Conservation (phyloP, 2,329 filamentous ascomycete genomes). For the Epichloe hybrida region DNA sequence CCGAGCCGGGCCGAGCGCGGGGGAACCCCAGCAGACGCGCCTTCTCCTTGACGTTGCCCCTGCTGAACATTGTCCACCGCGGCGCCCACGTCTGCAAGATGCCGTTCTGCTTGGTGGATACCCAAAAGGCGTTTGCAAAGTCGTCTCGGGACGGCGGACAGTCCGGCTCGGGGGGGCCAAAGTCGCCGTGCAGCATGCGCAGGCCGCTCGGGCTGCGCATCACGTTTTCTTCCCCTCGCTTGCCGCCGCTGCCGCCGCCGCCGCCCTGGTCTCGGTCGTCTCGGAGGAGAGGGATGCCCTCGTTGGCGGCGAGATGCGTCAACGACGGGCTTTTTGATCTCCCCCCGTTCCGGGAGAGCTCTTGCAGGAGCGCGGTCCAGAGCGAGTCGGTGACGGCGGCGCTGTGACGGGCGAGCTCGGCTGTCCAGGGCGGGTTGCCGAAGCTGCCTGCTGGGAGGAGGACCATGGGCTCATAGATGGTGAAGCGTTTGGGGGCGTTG, state of each 20-base stretch:
- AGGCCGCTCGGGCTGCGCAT: constrained; percentile 62
- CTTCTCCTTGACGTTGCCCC: constrained; percentile 85
- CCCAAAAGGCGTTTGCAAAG: constrained; percentile 63
- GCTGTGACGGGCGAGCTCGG: constrained; percentile 17
- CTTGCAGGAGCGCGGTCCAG: constrained; percentile 35
- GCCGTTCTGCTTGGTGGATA: constrained; percentile 61
- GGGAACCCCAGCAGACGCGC: constrained; percentile 51
- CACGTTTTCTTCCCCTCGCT: constrained; percentile 40
- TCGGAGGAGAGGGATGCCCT: constrained; percentile 42
- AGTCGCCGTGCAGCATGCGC: constrained; percentile 58
- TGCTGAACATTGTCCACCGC: constrained; percentile 83
- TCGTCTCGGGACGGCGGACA: constrained; percentile 30
- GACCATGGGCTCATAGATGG: constrained; percentile 46
- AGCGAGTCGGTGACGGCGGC: constrained; percentile 20
- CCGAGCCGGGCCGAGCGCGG: not conserved
- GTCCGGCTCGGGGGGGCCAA: constrained; percentile 38
- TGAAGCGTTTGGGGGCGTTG: constrained; percentile 42
- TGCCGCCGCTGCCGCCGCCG: too few relatives aligned
- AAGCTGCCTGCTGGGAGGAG: constrained; percentile 48
- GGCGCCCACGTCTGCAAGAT: constrained; percentile 81
- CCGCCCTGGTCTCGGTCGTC: not conserved
- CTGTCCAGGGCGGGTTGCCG: constrained; percentile 25
- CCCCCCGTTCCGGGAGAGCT: constrained; percentile 28
- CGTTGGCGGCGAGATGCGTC: constrained; percentile 47
- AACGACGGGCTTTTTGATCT: constrained; percentile 20